phyloP scores from a whole-genome alignment of 2,329 filamentous ascomycete genomes.

The Tothia fuscella region DNA sequence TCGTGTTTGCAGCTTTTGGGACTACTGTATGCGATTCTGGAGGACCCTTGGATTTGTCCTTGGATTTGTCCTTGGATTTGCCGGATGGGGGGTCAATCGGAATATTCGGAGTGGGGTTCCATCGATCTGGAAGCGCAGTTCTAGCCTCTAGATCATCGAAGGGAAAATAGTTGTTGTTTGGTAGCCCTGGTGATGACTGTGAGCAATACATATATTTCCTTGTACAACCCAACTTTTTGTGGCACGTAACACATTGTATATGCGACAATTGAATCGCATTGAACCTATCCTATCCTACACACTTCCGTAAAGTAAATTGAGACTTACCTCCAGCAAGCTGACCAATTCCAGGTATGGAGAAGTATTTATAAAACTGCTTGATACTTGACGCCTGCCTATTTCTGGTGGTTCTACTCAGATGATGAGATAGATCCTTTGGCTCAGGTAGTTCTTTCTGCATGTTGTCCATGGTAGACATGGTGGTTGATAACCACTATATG shows the following conservation, averaged over 20 bases:
- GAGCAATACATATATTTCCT: neutral
- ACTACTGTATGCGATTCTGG: constrained; percentile 47
- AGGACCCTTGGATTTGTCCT: neutral
- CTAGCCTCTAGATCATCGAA: constrained; percentile 83
- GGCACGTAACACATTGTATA: neutral
- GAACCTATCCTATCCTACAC: neutral
- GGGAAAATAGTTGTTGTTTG: constrained; percentile 72
- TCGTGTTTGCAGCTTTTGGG: constrained; percentile 51
- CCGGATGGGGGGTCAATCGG: constrained; percentile 35
- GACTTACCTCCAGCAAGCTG: constrained; percentile 47
- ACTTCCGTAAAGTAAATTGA: neutral
- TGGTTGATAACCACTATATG: too few species aligned
- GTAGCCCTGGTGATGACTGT: constrained; percentile 47
- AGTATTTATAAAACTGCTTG: constrained; percentile 82
- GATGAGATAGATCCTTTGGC: constrained; percentile 64
- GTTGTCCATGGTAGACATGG: too few species aligned
- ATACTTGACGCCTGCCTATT: constrained; percentile 53
- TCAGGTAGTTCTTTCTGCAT: neutral
- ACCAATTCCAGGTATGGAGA: constrained; percentile 48
- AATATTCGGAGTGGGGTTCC: constrained; percentile 55
- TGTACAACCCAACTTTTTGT: too few species aligned
- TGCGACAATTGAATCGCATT: neutral
- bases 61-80: constrained; percentile 4
- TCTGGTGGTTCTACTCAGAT: constrained; percentile 59
- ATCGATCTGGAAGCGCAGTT: constrained; percentile 61